A percentile compares a stretch with the other conserved stretches of the same genome.
Evolutionary conservation across 2,329 filamentous ascomycete species (phyloP).

Genomic region (Penicillium sclerotiorum): DNA sequence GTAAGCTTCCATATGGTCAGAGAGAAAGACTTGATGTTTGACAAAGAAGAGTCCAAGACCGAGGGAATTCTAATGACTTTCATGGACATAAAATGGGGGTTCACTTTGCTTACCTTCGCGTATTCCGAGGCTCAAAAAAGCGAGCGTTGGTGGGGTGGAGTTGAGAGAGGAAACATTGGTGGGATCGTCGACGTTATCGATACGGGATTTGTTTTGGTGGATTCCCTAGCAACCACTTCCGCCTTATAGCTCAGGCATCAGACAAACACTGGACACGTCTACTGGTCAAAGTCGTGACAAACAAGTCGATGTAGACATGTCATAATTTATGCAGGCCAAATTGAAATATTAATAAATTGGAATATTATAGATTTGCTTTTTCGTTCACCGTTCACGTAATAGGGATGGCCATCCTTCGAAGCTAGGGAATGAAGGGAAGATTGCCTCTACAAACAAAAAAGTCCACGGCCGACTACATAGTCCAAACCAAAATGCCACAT

Average conservation of each 20-base stretch:
- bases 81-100: background rate
- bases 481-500: no score
- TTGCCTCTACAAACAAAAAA: no score
- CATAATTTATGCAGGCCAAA: no score
- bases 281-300: no score
- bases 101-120: background rate
- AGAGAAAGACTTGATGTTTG: background rate
- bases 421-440: no score
- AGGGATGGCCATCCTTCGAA: no score
- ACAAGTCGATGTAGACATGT: background rate
- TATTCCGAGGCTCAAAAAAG: background rate
- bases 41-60: background rate
- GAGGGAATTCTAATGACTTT: no score
- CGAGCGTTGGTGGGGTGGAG: constrained; percentile 12
- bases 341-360: no score
- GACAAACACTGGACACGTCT: background rate
- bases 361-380: no score
- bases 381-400: no score
- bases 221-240: constrained; percentile 15
- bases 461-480: no score
- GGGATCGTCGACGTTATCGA: constrained; percentile 17
- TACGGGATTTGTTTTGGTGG: constrained; percentile 17
- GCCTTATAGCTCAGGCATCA: constrained; percentile 8
- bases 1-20: constrained; percentile 1
- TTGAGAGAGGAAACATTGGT: background rate